A percentile compares a stretch with the other conserved stretches of the same genome.
These are phyloP conservation scores for Lathyrus tuberosus DNA, from an alignment of 306 rosid species.

Conservation along the genomic window DNA sequence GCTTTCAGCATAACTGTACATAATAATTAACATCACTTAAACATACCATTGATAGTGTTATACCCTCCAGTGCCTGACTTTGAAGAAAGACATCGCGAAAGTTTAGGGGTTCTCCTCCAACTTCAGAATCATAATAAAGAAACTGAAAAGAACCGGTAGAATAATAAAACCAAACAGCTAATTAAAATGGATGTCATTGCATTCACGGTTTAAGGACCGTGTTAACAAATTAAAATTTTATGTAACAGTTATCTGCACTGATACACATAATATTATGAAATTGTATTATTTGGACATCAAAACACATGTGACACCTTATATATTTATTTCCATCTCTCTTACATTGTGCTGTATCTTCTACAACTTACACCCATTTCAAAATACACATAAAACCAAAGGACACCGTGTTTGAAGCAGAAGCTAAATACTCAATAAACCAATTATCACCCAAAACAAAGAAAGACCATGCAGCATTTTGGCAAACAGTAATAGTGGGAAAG, in stretches of 20 bases:
- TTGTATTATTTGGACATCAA: no score
- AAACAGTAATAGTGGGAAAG: not conserved
- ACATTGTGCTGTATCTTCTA: no score
- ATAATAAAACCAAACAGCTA: conserved; percentile 32
- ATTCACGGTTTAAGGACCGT: no score
- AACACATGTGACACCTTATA: no score
- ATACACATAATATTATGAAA: not conserved
- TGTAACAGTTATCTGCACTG: not conserved
- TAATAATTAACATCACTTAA: conserved; percentile 30
- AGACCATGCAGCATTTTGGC: conserved; percentile 3
- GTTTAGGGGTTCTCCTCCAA: conserved; percentile 85
- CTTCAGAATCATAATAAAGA: conserved; percentile 80
- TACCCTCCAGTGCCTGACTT: conserved; percentile 97
- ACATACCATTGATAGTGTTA: conserved; percentile 89
- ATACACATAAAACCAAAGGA: no score
- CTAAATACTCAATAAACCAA: conserved; percentile 6
- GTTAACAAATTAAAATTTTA: conserved; percentile 22
- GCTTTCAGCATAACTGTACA: conserved; percentile 16
- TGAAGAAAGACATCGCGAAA: conserved; percentile 89
- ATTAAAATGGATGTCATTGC: conserved; percentile 26
- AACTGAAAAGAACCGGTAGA: conserved; percentile 54
- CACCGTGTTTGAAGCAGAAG: not conserved
- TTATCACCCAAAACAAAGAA: conserved; percentile 24
- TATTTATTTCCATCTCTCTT: no score
- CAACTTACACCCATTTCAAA: no score